Base-by-base conservation (phyloP, 2,329 filamentous ascomycete genomes). In the Ceratocystis huliohia region DNA sequence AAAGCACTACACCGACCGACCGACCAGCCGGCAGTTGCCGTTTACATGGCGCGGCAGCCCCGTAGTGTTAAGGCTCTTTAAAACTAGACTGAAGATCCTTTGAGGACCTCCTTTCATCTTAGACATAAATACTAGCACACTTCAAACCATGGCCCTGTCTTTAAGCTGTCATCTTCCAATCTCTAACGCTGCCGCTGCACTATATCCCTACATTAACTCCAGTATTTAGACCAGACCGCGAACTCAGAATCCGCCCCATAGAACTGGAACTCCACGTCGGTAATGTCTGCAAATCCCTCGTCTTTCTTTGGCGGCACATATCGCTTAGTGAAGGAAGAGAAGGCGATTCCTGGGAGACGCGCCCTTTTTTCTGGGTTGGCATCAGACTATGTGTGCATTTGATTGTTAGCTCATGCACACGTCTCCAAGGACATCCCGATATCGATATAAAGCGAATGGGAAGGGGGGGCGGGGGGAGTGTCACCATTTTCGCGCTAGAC, bases 241-340 rank as follows among this genome's bases (percentile, higher is more conserved):
- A 85, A 86, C 70, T 91, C 85, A 44, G 87, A 84, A 64, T 84
- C 81, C 0, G 80, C 82, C 0, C 91, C 91, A 53, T 83, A 78
- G 73, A 94, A 93, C 73, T 81, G 75, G 72, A 99, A 99, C 41
- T 88, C 83, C 0, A 96, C 78, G 65, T 84, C 83, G 0, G 83
- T 79, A 45, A 99, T 83, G 70, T 96, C 90, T 69, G 88, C 78
- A 72, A 96, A 96, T 0, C 93, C 93, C 76, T 99, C 94, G 13
- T 82, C 80, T 1, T 82, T 68, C 48, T 80, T 82, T 0, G 93
- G 94, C 70, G 87, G 81, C 70, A 85, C 84, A 75, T 89, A 94
- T 65, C 89, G 82, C 7, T 85, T 83, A 17, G 80, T 78, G 73
- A 91, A 99, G 13, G 85, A 82, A 28, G 81, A 84, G 74, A 96